Conservation (phyloP, 2,329 filamentous ascomycete genomes). For the Orbilia ellipsospora region DNA sequence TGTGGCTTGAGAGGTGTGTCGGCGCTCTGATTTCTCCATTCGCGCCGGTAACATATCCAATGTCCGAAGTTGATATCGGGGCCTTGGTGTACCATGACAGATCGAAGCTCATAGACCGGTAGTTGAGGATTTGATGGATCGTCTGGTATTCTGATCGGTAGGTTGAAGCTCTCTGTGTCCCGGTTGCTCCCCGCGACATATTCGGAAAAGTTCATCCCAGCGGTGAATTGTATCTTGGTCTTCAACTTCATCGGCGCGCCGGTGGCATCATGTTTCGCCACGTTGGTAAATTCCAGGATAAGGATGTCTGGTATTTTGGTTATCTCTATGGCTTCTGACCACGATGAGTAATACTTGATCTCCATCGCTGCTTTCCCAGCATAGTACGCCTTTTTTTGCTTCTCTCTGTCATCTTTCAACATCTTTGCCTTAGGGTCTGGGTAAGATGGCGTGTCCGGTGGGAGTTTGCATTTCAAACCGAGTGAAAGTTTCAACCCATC, state of each 20-base stretch:
- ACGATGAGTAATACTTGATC: conserved; percentile 25
- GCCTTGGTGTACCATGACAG: conserved; percentile 29
- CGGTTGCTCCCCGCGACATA: conserved; percentile 20
- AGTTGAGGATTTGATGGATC: conserved; percentile 14
- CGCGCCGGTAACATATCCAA: conserved; percentile 36
- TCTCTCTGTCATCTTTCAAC: neutral
- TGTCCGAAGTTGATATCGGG: conserved; percentile 5
- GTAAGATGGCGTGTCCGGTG: neutral
- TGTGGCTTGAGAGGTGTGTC: conserved; percentile 7
- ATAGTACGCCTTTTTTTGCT: neutral
- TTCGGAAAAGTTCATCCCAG: conserved; percentile 11
- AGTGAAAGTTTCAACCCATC: neutral
- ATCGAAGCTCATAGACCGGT: conserved; percentile 23
- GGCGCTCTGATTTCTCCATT: conserved; percentile 21
- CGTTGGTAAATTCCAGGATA: conserved; percentile 28
- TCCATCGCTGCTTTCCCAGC: neutral
- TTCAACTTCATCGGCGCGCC: neutral
- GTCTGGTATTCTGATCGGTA: neutral
- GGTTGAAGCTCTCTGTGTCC: neutral
- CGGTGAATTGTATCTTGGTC: conserved; percentile 8
- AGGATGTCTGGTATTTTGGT: conserved; percentile 23
- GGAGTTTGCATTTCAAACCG: neutral
- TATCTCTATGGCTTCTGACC: conserved; percentile 16
- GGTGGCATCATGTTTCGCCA: neutral
- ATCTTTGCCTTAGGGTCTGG: conserved; percentile 5